Base-by-base conservation (phyloP, 1,139 yeast species). In the Yamadazyma kanchanaburiensis region DNA sequence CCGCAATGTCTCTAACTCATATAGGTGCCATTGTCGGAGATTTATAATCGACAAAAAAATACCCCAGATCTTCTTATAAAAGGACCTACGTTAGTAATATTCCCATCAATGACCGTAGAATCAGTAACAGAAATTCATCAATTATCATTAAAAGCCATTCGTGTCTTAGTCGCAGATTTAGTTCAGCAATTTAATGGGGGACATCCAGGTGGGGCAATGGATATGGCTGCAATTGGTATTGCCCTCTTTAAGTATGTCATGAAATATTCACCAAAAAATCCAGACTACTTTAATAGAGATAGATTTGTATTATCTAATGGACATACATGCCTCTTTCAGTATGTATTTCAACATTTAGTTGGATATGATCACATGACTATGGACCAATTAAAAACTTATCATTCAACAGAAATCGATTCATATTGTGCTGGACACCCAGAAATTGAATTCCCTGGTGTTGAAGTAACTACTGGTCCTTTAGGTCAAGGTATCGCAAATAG, bases 401-500 rank as follows among this genome's bases (percentile, higher is more conserved):
- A 53, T 31, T 45, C 54, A 5, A 15, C 37, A 5, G 43, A 43
- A 10, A 22, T 38, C 11, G 44, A 48, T 11, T 48, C 53, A 6
- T 42, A 34, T 22, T 51, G 58, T 31, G 61, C 61, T 12, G 66
- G 64, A 9, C 67, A 61, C 36, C 67, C 67, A 13, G 67, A 60
- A 35, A 53, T 47, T 31, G 65, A 60, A 34, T 45, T 47, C 28
- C 58, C 58, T 9, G 67, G 63, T 13, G 47, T 60, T 22, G 67
- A 60, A 36, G 51, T 60, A 28, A 60, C 65, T 16, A 60, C 66
- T n/a, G 67, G 66, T 17, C 57, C 64, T 5, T 39, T 60, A 28
- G 67, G 67, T 22, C 67, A 61, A 41, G 67, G 67, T 26, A 46
- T 60, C 20, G 42, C 64, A 17, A 60, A 61, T 37, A 51, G 63